Percentiles rank a stretch among this genome's conserved stretches.
These are phyloP conservation scores for Boechera retrofracta DNA, from an alignment of 345 rosid genomes.

Conservation along the genomic window DNA sequence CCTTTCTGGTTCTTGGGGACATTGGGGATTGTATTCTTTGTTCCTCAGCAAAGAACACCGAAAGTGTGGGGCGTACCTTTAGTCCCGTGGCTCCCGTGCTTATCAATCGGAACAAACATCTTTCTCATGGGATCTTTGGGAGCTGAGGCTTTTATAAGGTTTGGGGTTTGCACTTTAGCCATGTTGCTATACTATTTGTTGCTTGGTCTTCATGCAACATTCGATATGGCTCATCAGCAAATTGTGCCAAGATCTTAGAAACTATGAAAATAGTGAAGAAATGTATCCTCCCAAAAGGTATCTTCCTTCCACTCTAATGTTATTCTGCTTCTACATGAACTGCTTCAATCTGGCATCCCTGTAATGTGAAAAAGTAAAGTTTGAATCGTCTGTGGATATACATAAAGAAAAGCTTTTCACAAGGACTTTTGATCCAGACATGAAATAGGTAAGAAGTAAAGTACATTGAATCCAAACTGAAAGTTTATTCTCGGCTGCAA, in stretches of 20 bases:
- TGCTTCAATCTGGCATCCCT: background rate
- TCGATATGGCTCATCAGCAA: constrained; percentile 45
- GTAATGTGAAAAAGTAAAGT: background rate
- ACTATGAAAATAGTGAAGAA: background rate
- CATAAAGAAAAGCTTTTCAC: background rate
- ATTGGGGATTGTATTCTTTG: constrained; percentile 45
- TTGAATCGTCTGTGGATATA: background rate
- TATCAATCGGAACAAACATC: constrained; percentile 54
- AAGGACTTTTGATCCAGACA: background rate
- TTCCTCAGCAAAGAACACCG: constrained; percentile 58
- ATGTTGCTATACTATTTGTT: constrained; percentile 40
- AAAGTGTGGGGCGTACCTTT: constrained; percentile 71
- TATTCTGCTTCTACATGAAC: background rate
- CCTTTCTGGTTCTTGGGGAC: constrained; percentile 67
- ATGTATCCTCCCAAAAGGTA: background rate
- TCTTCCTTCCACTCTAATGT: constrained; percentile 18
- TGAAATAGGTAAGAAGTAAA: background rate
- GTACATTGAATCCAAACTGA: background rate
- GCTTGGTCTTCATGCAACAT: constrained; percentile 46
- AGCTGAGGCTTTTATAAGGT: constrained; percentile 53
- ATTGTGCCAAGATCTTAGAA: constrained; percentile 20
- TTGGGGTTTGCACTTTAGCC: constrained; percentile 45
- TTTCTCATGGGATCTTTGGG: constrained; percentile 68
- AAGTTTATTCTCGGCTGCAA: background rate
- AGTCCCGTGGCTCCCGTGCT: constrained; percentile 74